Percentiles rank a stretch among this genome's conserved stretches.
Evolutionary conservation across 78 protist genomes (phyloP).

Genomic region (Parvularia atlantis): DNA sequence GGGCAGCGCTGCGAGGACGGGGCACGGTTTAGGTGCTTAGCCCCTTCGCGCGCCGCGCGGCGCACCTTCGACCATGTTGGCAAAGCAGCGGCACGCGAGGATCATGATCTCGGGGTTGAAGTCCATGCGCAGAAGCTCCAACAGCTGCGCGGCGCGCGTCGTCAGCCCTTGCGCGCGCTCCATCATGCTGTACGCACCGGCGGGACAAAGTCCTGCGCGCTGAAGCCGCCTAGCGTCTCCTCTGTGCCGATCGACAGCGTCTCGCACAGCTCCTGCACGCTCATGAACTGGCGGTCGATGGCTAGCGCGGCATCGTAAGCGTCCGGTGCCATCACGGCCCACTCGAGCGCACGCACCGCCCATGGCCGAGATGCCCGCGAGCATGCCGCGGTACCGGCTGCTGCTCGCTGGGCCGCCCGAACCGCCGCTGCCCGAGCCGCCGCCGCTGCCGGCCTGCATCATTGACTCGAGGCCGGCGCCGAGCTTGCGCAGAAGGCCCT

Average conservation of each 20-base stretch:
- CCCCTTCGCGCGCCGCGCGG: not conserved
- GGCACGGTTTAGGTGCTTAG: not conserved
- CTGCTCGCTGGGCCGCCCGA: no score
- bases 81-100: conserved; percentile 55
- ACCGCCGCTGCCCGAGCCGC: no score
- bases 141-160: no score
- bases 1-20: conserved; percentile 57
- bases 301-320: no score
- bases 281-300: conserved; percentile 20
- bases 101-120: conserved; percentile 66
- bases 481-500: no score
- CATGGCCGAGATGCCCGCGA: no score
- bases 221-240: conserved; percentile 46
- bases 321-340: conserved; percentile 27
- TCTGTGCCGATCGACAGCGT: conserved; percentile 66
- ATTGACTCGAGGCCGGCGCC: no score
- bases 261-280: conserved; percentile 66
- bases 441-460: no score
- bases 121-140: conserved; percentile 33
- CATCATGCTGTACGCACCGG: conserved; percentile 30
- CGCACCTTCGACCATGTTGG: conserved; percentile 72
- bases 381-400: no score
- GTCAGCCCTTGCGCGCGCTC: conserved; percentile 33
- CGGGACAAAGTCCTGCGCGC: conserved; percentile 12
- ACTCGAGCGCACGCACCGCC: conserved; percentile 5